These are phyloP conservation scores for Akebia trifoliata DNA, from an alignment of 164 flowering plant species.

Conservation along the genomic window DNA sequence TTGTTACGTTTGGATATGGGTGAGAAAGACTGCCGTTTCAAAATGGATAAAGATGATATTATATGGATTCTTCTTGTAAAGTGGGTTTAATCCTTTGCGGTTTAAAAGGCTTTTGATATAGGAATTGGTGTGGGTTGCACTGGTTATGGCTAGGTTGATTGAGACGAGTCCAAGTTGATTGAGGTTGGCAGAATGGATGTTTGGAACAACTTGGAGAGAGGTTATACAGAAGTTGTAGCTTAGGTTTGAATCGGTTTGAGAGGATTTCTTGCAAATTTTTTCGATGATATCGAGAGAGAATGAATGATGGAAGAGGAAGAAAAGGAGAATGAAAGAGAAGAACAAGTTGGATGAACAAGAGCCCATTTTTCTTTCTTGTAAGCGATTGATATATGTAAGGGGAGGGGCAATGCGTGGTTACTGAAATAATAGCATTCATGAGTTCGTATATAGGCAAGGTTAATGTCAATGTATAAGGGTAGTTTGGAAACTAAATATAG, in stretches of 20 bases:
- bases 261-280: slow-evolving; percentile 6
- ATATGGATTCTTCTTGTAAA: not conserved
- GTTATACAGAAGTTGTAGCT: slow-evolving; percentile 23
- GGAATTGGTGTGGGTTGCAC: slow-evolving; percentile 18
- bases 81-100: not conserved
- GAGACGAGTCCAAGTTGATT: slow-evolving; percentile 22
- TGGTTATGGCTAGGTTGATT: slow-evolving; percentile 12
- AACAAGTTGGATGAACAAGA: not conserved
- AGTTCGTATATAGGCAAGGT: no score
- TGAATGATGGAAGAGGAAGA: not conserved
- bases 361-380: not conserved
- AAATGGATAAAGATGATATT: no score
- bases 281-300: not conserved
- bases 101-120: slow-evolving; percentile 17
- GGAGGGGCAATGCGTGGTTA: no score
- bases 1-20: no score
- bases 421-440: no score
- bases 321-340: not conserved
- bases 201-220: slow-evolving; percentile 12
- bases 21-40: no score
- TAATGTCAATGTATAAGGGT: no score
- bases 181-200: slow-evolving; percentile 17
- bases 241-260: not conserved
- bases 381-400: no score
- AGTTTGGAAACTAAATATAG: no score